These are phyloP conservation scores for Trichoderma oligosporum DNA, from an alignment of 2,329 filamentous ascomycete species.

Conservation along the genomic window DNA sequence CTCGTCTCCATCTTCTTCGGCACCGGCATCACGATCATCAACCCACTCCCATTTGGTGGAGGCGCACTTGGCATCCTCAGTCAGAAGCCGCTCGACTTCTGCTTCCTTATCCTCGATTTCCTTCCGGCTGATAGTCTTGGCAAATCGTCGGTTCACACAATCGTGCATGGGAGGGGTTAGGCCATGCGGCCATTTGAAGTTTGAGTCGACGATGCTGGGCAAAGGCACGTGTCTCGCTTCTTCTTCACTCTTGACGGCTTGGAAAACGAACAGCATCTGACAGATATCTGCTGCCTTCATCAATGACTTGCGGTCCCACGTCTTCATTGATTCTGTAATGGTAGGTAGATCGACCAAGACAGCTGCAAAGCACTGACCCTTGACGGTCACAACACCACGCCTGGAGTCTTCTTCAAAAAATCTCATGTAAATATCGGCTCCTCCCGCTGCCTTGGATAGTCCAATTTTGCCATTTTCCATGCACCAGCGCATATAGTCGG, in stretches of 20 bases:
- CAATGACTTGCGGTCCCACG: slow-evolving; percentile 82
- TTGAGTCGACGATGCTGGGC: slow-evolving; percentile 66
- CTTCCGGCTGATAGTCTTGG: slow-evolving; percentile 75
- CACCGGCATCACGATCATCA: slow-evolving; percentile 45
- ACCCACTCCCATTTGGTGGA: slow-evolving; percentile 63
- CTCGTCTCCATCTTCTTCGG: slow-evolving; percentile 45
- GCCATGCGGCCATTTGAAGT: slow-evolving; percentile 76
- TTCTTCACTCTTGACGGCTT: slow-evolving; percentile 60
- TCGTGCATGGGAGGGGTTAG: slow-evolving; percentile 85
- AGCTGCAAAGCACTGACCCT: slow-evolving; percentile 69
- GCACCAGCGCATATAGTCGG: slow-evolving; percentile 73
- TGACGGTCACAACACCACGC: slow-evolving; percentile 68
- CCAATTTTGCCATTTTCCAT: slow-evolving; percentile 78
- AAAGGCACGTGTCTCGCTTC: slow-evolving; percentile 64
- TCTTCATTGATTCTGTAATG: slow-evolving; percentile 88
- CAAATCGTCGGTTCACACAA: slow-evolving; percentile 75
- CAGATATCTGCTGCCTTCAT: slow-evolving; percentile 87
- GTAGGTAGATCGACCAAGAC: slow-evolving; percentile 80
- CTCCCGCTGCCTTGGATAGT: slow-evolving; percentile 56
- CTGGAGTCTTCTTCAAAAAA: slow-evolving; percentile 73
- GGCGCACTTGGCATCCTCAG: slow-evolving; percentile 60
- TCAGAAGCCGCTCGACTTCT: slow-evolving; percentile 69
- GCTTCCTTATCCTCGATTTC: slow-evolving; percentile 83
- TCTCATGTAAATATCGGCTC: slow-evolving; percentile 74
- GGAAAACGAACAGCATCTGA: slow-evolving; percentile 81